Evolutionary conservation across 495 filamentous ascomycete genomes (phyloP), one percentile per base, ranked within the genome.

Genomic region (Aspergillus avenaceus): DNA sequence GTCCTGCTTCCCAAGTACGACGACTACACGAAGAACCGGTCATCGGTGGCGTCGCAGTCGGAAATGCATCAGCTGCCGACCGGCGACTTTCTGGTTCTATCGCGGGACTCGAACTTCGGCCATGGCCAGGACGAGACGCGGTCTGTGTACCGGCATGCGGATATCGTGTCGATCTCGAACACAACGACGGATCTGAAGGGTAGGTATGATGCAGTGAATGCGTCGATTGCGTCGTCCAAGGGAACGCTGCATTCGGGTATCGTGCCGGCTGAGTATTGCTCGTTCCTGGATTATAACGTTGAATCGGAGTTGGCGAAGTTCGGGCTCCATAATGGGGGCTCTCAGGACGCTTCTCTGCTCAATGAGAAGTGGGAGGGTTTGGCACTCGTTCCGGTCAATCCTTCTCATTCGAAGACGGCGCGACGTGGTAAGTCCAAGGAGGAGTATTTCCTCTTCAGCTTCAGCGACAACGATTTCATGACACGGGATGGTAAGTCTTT

Each of bases 321-420:
- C 58, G 78, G 80, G 0, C 55, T 89, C 9, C 84, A 86, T 53
- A 89, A 90, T 55, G 85, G 87, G 2, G 83, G 80, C 0, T 63
- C 61, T 1, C 74, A 80, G 56, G 76, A 85, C 59, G 49, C 55
- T 8, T 52, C 59, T 1, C 62, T 88, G 22, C 63, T 89, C 55
- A 87, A 91, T 62, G 88, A 91, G 74, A 93, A 91, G 61, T 93
- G 87, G 88, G 87, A 93, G 71, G 76, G 77, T 28, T 59, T 93
- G 23, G 78, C 81, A 8, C 59, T 88, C 40, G 73, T 84, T 6
- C 85, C 87, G 0, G 83, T 84, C 8, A 74, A 84, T 55, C 58
- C n/a, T n/a, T n/a, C n/a, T n/a, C n/a, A n/a, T n/a, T n/a, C 62
- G 13, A 26, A 50, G 8, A 55, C 67, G 13, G 13, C 8, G 56